phyloP scores from a whole-genome alignment of 2,329 filamentous ascomycete genomes.

The Sclerotinia sclerotiorum region DNA sequence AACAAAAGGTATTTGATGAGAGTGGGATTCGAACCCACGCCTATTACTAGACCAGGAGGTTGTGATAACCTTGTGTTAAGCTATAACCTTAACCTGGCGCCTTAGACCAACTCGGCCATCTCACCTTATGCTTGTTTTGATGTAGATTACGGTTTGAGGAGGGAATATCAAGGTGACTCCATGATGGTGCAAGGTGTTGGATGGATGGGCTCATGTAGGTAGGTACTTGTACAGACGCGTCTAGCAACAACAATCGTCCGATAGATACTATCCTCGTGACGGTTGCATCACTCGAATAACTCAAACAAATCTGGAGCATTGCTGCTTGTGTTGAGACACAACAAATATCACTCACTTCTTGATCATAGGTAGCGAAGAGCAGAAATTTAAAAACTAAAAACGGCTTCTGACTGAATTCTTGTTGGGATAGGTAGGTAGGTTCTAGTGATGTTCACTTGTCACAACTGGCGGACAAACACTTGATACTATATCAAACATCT shows the following conservation, averaged over 20 bases:
- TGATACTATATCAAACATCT: neutral
- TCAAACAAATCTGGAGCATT: too few species aligned
- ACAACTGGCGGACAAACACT: neutral
- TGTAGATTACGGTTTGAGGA: rapidly evolving
- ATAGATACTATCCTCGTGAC: neutral
- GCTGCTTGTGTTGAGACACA: neutral
- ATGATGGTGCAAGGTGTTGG: neutral
- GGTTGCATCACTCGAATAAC: neutral
- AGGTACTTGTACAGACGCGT: neutral
- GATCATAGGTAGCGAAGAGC: neutral
- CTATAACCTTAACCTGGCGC: slow-evolving; percentile 17
- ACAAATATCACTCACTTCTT: neutral
- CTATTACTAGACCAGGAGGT: slow-evolving; percentile 19
- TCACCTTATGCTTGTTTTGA: neutral
- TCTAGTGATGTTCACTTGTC: neutral
- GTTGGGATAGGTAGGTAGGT: neutral
- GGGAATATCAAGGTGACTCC: neutral
- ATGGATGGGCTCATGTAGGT: neutral
- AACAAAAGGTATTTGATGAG: neutral
- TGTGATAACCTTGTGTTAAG: neutral
- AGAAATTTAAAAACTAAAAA: neutral
- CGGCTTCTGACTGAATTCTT: neutral
- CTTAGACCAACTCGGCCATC: slow-evolving; percentile 19
- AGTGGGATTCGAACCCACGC: slow-evolving; percentile 19
- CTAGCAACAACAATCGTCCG: too few species aligned